Evolutionary conservation across 1,284 basidiomycete species (phyloP).

Genomic region (Ceratobasidium sp.): DNA sequence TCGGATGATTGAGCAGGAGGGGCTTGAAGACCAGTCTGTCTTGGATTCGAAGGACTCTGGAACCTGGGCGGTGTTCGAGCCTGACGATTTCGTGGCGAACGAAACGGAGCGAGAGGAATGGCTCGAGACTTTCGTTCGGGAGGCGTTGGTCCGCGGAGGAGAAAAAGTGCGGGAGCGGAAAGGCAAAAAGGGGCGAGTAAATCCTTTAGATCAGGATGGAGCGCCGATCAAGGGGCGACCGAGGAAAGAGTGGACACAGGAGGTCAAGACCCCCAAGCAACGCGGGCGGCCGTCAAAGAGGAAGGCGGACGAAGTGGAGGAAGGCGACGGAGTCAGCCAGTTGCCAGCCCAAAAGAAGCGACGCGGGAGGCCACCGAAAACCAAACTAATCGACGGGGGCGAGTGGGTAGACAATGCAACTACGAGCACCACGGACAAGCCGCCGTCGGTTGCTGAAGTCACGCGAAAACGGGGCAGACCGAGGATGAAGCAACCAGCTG

Average conservation of each 20-base stretch:
- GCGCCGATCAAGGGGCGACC: conserved; percentile 53
- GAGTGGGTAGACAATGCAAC: neutral
- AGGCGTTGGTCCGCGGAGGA: conserved; percentile 33
- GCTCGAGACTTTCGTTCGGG: neutral
- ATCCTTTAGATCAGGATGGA: conserved; percentile 47
- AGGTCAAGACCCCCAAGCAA: conserved; percentile 10
- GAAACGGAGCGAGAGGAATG: conserved; percentile 5
- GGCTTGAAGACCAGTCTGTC: conserved; percentile 21
- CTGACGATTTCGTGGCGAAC: conserved; percentile 27
- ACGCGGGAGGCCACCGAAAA: conserved; percentile 54
- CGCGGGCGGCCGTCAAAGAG: conserved; percentile 16
- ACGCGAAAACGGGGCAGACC: neutral
- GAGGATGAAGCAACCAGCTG: neutral
- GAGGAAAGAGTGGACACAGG: conserved; percentile 44
- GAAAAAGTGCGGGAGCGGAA: conserved; percentile 47
- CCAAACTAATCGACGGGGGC: neutral
- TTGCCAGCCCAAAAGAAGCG: conserved; percentile 49
- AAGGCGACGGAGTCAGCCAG: neutral
- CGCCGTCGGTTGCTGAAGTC: neutral
- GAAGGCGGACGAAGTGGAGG: conserved; percentile 6
- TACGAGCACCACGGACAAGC: neutral
- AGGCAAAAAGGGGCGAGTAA: conserved; percentile 43
- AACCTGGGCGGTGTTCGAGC: conserved; percentile 35
- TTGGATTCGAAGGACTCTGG: conserved; percentile 14
- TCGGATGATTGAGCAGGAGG: conserved; percentile 32